A percentile compares a stretch with the other conserved stretches of the same genome.
phyloP scores from a whole-genome alignment of 192 early-diverging fungal genomes.

The Podila verticillata region DNA sequence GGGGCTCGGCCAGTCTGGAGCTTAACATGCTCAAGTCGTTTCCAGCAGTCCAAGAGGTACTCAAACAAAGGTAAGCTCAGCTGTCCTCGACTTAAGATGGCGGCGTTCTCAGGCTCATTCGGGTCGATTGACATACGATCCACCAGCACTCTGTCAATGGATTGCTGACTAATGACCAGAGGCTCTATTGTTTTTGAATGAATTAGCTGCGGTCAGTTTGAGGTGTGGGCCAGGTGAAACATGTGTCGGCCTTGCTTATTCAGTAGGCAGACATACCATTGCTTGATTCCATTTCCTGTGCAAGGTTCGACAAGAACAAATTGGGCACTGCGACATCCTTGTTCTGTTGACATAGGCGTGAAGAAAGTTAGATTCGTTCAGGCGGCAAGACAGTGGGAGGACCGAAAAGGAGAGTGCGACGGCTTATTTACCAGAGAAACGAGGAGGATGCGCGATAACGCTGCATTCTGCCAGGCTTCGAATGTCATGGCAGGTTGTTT shows the following conservation, averaged over 20 bases:
- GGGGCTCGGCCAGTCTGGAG: constrained; percentile 62
- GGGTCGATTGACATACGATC: constrained; percentile 73
- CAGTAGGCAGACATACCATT: constrained; percentile 15
- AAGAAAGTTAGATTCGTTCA: background rate
- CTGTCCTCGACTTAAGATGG: constrained; percentile 36
- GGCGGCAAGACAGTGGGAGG: background rate
- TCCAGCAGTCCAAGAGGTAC: constrained; percentile 76
- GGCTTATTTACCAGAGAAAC: constrained; percentile 74
- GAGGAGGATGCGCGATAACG: constrained; percentile 77
- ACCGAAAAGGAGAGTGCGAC: background rate
- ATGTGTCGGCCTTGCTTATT: background rate
- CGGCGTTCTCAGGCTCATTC: constrained; percentile 52
- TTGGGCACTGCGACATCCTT: constrained; percentile 17
- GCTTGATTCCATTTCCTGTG: constrained; percentile 15
- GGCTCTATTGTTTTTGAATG: constrained; percentile 56
- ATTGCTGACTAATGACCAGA: constrained; percentile 38
- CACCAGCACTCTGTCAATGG: constrained; percentile 75
- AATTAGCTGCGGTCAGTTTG: background rate
- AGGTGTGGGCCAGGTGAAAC: background rate
- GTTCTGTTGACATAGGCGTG: constrained; percentile 31
- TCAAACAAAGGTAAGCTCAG: constrained; percentile 58
- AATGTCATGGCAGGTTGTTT: constrained; percentile 56
- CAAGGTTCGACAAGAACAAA: constrained; percentile 33
- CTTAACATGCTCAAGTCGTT: constrained; percentile 57
- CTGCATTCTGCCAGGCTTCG: constrained; percentile 87